These are phyloP conservation scores for Fusarium nelsonii DNA, from an alignment of 2,329 filamentous ascomycete species.

Conservation along the genomic window DNA sequence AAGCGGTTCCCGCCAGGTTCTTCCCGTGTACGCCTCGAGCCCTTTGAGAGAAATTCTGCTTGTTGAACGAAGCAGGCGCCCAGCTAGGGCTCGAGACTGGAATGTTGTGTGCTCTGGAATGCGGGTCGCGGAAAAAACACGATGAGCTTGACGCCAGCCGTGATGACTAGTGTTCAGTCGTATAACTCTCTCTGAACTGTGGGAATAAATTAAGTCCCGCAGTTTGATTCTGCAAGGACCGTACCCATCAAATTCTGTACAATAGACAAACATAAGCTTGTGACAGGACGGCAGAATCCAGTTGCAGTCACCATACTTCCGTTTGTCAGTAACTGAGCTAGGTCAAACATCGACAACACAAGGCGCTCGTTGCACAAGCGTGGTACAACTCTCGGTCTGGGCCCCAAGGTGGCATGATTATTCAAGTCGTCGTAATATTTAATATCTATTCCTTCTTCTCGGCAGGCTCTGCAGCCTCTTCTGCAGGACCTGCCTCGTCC, in stretches of 20 bases:
- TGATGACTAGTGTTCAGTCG: not conserved
- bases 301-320: not conserved
- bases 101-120: constrained; percentile 25
- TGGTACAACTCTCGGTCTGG: constrained; percentile 18
- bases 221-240: not conserved
- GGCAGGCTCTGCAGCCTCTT: constrained; percentile 31
- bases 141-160: constrained; percentile 24
- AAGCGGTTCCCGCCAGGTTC: constrained; percentile 25
- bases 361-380: constrained; percentile 22
- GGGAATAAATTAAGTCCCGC: not conserved
- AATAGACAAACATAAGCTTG: not conserved
- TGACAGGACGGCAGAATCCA: not conserved
- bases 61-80: not conserved
- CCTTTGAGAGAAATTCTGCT: not conserved
- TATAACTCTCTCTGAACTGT: constrained; percentile 11
- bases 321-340: not conserved
- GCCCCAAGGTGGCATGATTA: constrained; percentile 13
- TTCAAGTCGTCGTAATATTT: constrained; percentile 13
- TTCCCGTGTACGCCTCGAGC: constrained; percentile 1
- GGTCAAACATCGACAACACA: not conserved
- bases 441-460: constrained; percentile 42
- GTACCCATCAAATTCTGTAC: not conserved
- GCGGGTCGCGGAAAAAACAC: constrained; percentile 16
- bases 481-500: constrained; percentile 23
- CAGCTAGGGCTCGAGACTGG: constrained; percentile 16